phyloP scores from a whole-genome alignment of 306 rosid species.

The Casuarina equisetifolia region DNA sequence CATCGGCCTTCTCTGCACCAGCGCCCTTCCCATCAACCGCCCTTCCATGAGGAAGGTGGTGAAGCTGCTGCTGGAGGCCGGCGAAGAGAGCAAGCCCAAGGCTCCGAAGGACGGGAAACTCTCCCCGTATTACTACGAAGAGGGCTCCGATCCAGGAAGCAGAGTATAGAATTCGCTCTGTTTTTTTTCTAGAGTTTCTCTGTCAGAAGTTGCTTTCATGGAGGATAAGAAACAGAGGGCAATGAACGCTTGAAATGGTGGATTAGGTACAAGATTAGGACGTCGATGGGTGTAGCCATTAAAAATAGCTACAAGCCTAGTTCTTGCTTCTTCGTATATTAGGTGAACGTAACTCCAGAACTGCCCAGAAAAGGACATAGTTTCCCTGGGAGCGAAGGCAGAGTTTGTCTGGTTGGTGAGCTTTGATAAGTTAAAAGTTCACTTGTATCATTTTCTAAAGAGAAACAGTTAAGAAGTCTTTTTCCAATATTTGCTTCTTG shows the following conservation, averaged over 20 bases:
- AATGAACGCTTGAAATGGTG: not conserved
- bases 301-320: not conserved
- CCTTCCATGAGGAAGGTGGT: constrained; percentile 81
- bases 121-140: constrained; percentile 63
- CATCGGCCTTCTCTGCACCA: constrained; percentile 60
- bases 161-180: not conserved
- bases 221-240: not conserved
- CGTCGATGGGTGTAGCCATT: not conserved
- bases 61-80: constrained; percentile 58
- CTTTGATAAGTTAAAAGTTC: too few species aligned
- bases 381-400: not conserved
- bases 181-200: not conserved
- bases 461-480: too few species aligned
- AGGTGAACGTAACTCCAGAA: not conserved
- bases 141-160: constrained; percentile 36
- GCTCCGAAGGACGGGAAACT: constrained; percentile 39
- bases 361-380: not conserved
- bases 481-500: too few species aligned
- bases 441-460: too few species aligned
- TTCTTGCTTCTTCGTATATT: not conserved
- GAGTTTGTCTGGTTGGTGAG: not conserved
- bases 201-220: not conserved
- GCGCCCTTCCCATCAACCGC: constrained; percentile 55
- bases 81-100: constrained; percentile 34
- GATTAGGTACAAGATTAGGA: too few species aligned